phyloP scores from a whole-genome alignment of 2,329 filamentous ascomycete species.

The Arthrobotrys pseudoclavata region DNA sequence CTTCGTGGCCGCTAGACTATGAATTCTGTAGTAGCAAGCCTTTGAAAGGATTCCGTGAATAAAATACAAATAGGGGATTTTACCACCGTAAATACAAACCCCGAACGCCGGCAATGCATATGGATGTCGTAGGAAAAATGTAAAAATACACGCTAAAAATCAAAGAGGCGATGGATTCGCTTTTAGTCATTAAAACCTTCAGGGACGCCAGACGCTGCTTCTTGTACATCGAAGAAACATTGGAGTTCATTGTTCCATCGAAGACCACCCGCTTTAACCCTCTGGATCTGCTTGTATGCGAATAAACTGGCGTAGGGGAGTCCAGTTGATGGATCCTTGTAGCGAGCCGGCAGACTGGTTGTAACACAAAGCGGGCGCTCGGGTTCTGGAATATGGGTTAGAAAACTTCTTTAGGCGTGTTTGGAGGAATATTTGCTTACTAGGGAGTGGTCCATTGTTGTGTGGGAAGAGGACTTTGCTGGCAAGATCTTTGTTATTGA shows the following conservation, averaged over 20 bases:
- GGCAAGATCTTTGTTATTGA: conserved; percentile 71
- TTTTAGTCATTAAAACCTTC: conserved; percentile 73
- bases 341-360: conserved; percentile 83
- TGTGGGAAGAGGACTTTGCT: conserved; percentile 72
- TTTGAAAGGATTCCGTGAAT: not conserved
- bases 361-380: conserved; percentile 77
- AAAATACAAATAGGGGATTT: not conserved
- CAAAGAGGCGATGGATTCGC: not conserved
- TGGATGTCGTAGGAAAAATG: conserved; percentile 4
- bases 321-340: conserved; percentile 86
- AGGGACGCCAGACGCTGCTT: conserved; percentile 82
- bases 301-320: conserved; percentile 83
- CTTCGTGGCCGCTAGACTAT: not conserved
- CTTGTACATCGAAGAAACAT: conserved; percentile 82
- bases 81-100: conserved; percentile 10
- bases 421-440: conserved; percentile 65
- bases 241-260: conserved; percentile 85
- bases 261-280: conserved; percentile 79
- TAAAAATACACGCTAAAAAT: conserved; percentile 20
- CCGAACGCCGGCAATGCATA: conserved; percentile 39
- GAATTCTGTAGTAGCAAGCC: not conserved
- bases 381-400: conserved; percentile 61
- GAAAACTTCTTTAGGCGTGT: conserved; percentile 34
- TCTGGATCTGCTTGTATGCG: conserved; percentile 85
- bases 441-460: conserved; percentile 69